phyloP scores from a whole-genome alignment of 805 yeast species.

The Cyberlindnera lachancei region DNA sequence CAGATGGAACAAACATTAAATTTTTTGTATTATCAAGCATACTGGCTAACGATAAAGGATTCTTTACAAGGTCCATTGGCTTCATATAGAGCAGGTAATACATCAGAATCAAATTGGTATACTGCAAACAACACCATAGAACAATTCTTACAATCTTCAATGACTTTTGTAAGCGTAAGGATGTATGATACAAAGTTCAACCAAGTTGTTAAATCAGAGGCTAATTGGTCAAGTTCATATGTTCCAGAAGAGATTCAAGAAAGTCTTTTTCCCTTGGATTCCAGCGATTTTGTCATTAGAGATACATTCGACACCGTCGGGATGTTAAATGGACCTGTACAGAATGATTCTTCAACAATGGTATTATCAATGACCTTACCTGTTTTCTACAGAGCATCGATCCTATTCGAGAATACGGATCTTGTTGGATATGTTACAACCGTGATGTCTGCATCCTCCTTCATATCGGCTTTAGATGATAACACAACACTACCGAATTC shows the following conservation, averaged over 20 bases:
- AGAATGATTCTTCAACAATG: conserved; percentile 33
- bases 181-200: conserved; percentile 56
- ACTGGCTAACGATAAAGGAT: conserved; percentile 56
- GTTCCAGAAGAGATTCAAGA: conserved; percentile 27
- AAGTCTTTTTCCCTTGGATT: conserved; percentile 42
- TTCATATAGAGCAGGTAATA: conserved; percentile 66
- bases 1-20: conserved; percentile 67
- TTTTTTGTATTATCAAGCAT: conserved; percentile 58
- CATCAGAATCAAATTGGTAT: conserved; percentile 40
- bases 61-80: conserved; percentile 53
- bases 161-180: conserved; percentile 53
- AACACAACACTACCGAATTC: conserved; percentile 8
- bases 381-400: conserved; percentile 65
- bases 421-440: conserved; percentile 69
- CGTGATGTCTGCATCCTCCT: conserved; percentile 38
- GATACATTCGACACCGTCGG: conserved; percentile 36
- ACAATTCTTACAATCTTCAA: conserved; percentile 58
- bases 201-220: conserved; percentile 37
- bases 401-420: conserved; percentile 38
- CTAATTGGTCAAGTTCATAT: conserved; percentile 30
- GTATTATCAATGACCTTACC: conserved; percentile 75
- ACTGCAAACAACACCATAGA: conserved; percentile 41
- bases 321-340: conserved; percentile 60
- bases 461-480: conserved; percentile 25
- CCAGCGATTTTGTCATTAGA: conserved; percentile 37